These are phyloP conservation scores for Boletus tylopilopsis DNA, from an alignment of 768 basidiomycete genomes.

Conservation along the genomic window DNA sequence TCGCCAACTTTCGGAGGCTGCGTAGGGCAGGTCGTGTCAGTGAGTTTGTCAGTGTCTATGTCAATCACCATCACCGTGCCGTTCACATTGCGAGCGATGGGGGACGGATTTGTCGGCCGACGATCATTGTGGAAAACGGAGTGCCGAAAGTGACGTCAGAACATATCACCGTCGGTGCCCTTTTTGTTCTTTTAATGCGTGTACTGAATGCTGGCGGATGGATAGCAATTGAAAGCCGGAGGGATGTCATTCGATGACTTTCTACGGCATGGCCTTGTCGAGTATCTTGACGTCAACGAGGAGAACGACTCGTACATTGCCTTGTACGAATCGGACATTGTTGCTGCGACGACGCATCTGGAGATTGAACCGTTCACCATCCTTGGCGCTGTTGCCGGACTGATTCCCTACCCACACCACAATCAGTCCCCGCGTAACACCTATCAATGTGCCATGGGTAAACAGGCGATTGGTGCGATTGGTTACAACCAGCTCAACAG, in stretches of 20 bases:
- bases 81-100: constrained; percentile 98
- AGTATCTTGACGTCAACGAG: constrained; percentile 98
- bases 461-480: constrained; percentile 98
- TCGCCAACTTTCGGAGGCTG: constrained; percentile 85
- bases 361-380: constrained; percentile 99
- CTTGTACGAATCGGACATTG: constrained; percentile 86
- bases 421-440: constrained; percentile 99
- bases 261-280: constrained; percentile 85
- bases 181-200: background rate
- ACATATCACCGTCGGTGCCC: constrained; percentile 62
- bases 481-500: constrained; percentile 97
- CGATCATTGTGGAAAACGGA: constrained; percentile 91
- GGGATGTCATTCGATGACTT: constrained; percentile 90
- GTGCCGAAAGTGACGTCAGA: constrained; percentile 71
- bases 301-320: constrained; percentile 98
- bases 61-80: constrained; percentile 91
- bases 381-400: constrained; percentile 94
- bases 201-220: constrained; percentile 3
- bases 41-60: constrained; percentile 95
- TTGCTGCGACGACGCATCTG: constrained; percentile 82
- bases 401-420: constrained; percentile 99
- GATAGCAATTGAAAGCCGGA: constrained; percentile 75
- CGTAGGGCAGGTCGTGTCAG: constrained; percentile 89
- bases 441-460: constrained; percentile 99
- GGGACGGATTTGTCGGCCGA: constrained; percentile 94